Conservation (phyloP, 2,329 filamentous ascomycete genomes). For the Colletotrichum lini region DNA sequence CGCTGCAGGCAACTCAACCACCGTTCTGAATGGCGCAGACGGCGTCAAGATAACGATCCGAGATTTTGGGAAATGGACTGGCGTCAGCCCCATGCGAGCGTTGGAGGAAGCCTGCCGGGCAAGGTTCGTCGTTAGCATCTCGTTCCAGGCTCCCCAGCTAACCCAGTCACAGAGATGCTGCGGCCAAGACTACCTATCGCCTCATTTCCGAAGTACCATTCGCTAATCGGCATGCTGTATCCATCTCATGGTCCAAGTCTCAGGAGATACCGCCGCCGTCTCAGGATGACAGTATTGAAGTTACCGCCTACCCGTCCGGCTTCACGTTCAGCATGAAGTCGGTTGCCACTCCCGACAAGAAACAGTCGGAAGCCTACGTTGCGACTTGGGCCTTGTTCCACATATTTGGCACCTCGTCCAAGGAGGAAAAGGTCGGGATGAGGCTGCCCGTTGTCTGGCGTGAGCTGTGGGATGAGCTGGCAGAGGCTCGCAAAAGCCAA, state of each 20-base stretch:
- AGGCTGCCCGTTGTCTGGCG: conserved; percentile 86
- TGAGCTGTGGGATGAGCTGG: conserved; percentile 87
- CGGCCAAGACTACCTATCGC: conserved; percentile 76
- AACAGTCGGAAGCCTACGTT: conserved; percentile 90
- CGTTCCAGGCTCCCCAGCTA: not conserved
- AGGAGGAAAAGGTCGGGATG: conserved; percentile 88
- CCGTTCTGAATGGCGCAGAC: conserved; percentile 66
- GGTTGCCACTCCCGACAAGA: conserved; percentile 79
- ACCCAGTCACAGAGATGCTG: conserved; percentile 71
- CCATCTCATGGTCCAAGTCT: conserved; percentile 83
- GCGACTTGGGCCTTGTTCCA: conserved; percentile 87
- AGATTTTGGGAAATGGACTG: conserved; percentile 88
- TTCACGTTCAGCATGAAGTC: conserved; percentile 81
- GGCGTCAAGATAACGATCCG: conserved; percentile 74
- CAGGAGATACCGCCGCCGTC: conserved; percentile 67
- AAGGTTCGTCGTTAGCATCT: conserved; percentile 64
- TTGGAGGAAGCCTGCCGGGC: conserved; percentile 91
- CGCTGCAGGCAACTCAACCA: conserved; percentile 70
- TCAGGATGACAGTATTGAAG: conserved; percentile 56
- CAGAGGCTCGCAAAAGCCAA: conserved; percentile 77
- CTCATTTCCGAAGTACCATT: conserved; percentile 81
- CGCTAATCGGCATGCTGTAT: conserved; percentile 81
- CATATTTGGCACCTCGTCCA: conserved; percentile 81
- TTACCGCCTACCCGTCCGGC: conserved; percentile 62
- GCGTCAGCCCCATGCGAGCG: conserved; percentile 80